phyloP scores from a whole-genome alignment of 1,284 basidiomycete species.

The Cutaneotrichosporon spelunceum region DNA sequence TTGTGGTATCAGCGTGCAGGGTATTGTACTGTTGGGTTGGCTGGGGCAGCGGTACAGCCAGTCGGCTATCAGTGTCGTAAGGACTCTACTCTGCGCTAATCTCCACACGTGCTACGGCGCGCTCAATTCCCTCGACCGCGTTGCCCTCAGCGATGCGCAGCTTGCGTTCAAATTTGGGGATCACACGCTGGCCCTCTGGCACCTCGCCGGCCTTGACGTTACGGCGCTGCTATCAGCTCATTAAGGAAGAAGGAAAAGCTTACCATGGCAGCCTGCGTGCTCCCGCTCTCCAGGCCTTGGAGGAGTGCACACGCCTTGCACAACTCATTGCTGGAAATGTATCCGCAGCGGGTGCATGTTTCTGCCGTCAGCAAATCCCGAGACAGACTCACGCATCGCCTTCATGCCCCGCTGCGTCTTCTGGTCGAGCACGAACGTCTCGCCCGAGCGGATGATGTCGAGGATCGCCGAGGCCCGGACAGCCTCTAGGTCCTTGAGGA shows the following conservation, averaged over 20 bases:
- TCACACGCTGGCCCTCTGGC: conserved; percentile 46
- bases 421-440: conserved; percentile 76
- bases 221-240: not conserved
- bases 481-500: conserved; percentile 92
- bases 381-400: conserved; percentile 63
- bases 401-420: conserved; percentile 74
- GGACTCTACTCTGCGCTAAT: conserved; percentile 18
- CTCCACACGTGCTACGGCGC: conserved; percentile 33
- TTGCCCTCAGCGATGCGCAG: conserved; percentile 16
- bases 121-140: conserved; percentile 41
- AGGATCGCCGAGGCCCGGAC: conserved; percentile 91
- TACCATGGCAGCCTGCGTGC: conserved; percentile 59
- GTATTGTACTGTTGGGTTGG: not conserved
- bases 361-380: conserved; percentile 56
- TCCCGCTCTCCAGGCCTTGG: conserved; percentile 83
- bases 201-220: conserved; percentile 18
- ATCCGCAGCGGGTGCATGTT: conserved; percentile 82
- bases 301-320: conserved; percentile 90
- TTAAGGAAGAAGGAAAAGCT: conserved; percentile 44
- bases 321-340: conserved; percentile 85
- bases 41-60: not conserved
- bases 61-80: not conserved
- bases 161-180: conserved; percentile 48
- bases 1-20: conserved; percentile 10
- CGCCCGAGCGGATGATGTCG: conserved; percentile 95